These are phyloP conservation scores for Mesembryanthemum crystallinum DNA, from an alignment of 148 eudicot species.

Conservation along the genomic window DNA sequence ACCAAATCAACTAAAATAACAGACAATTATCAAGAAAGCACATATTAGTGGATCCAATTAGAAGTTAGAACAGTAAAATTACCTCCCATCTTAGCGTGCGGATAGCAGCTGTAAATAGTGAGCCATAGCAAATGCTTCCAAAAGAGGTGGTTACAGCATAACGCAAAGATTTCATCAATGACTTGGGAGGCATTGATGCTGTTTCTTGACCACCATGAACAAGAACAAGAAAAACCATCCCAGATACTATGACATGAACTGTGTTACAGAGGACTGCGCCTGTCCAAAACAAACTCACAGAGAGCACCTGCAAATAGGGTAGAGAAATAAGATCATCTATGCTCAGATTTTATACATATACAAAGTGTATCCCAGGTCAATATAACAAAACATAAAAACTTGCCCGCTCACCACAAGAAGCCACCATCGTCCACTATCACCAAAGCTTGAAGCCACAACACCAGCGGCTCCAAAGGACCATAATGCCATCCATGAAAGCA, in stretches of 20 bases:
- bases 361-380: constrained; percentile 2
- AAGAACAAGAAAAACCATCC: constrained; percentile 92
- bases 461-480: constrained; percentile 98
- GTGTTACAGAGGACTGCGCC: constrained; percentile 96
- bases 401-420: constrained; percentile 99
- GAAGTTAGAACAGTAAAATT: constrained; percentile 4
- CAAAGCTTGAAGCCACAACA: constrained; percentile 81
- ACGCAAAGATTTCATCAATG: constrained; percentile 64
- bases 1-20: constrained; percentile 10
- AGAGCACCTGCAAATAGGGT: constrained; percentile 60
- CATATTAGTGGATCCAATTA: background rate
- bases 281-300: constrained; percentile 93
- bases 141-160: constrained; percentile 90
- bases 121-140: constrained; percentile 97
- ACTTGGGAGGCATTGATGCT: constrained; percentile 74
- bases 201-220: constrained; percentile 86
- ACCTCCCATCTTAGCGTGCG: constrained; percentile 97
- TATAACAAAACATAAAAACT: constrained; percentile 48
- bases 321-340: constrained; percentile 19
- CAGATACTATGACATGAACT: constrained; percentile 95
- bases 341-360: background rate
- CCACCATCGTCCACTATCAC: constrained; percentile 93
- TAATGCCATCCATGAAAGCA: constrained; percentile 76
- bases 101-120: constrained; percentile 95
- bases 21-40: background rate